Percentiles rank a stretch among this genome's conserved stretches.
These are phyloP conservation scores for Scleroderma bovista DNA, from an alignment of 768 basidiomycete genomes.

Conservation along the genomic window DNA sequence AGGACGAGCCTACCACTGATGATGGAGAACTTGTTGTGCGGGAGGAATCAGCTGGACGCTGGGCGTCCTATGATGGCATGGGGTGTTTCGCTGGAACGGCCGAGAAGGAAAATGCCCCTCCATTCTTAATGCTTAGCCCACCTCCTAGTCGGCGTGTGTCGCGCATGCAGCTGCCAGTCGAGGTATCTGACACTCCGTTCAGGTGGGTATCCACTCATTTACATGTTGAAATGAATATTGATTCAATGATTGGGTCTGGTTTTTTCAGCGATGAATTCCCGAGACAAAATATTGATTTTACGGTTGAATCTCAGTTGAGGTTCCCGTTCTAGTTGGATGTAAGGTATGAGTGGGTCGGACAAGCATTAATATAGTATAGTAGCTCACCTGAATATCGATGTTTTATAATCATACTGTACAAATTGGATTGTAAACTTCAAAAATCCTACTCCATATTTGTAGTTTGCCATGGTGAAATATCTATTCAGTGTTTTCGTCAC, in stretches of 20 bases:
- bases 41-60: background rate
- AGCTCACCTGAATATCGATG: too few species aligned
- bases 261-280: background rate
- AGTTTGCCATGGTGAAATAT: background rate
- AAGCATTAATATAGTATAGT: too few species aligned
- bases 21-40: background rate
- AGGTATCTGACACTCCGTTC: background rate
- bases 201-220: too few species aligned
- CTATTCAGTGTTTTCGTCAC: constrained; percentile 6
- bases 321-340: background rate
- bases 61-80: background rate
- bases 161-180: background rate
- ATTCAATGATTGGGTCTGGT: too few species aligned
- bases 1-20: background rate
- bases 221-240: too few species aligned
- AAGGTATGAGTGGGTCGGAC: background rate
- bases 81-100: background rate
- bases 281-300: background rate
- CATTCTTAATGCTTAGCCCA: background rate
- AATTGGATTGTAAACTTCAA: too few species aligned
- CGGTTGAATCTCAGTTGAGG: background rate
- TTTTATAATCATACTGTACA: too few species aligned
- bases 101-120: background rate
- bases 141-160: constrained; percentile 1
- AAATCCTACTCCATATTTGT: too few species aligned